Base-by-base conservation (phyloP, 2,329 filamentous ascomycete genomes). In the Fusarium heterosporum region DNA sequence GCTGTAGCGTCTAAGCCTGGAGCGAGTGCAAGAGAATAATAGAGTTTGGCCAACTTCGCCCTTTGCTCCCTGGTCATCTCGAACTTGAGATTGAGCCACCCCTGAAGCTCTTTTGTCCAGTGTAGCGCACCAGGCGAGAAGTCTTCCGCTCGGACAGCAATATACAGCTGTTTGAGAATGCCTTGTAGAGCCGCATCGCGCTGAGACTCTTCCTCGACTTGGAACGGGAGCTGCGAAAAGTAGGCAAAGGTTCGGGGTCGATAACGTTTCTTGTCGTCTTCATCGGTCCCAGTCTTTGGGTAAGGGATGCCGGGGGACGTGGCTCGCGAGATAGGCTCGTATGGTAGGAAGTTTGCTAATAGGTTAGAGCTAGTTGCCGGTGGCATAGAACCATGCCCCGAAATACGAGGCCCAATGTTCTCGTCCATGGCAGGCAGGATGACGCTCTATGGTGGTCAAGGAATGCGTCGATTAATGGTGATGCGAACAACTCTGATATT, bases 31-130 rank as follows among this genome's bases (percentile, higher is more conserved):
- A 99, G 90, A 80, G 97, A 93, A 80, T 97, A 99, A 81, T 97
- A 99, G 36, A 99, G 85, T 80, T 90, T 92, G 29, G 96, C 92
- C 29, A 99, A 87, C 78, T 88, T 93, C 47, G 93, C 89, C 58
- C 96, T 87, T 70, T 94, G 89, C 76, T 91, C 90, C 72, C 92
- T 89, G 46, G 93, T 93, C 76, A 97, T 93, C 80, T 99, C 95
- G 76, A 99, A 99, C 84, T 99, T 99, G 79, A 99, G 88, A 53
- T 91, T 92, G 69, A 99, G 85, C 96, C 96, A 99, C 79, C 91
- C 93, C 75, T 94, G 89, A 46, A 99, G 89, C 85, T 99, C 96
- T 70, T 95, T 89, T 16, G 96, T 97, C 96, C 96, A 99, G 79
- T 99, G 95, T 63, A 97, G 85, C 28, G 95, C 96, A 32, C 96